Base-by-base conservation (phyloP, 1,284 basidiomycete genomes). In the Leccinum subrobustum region DNA sequence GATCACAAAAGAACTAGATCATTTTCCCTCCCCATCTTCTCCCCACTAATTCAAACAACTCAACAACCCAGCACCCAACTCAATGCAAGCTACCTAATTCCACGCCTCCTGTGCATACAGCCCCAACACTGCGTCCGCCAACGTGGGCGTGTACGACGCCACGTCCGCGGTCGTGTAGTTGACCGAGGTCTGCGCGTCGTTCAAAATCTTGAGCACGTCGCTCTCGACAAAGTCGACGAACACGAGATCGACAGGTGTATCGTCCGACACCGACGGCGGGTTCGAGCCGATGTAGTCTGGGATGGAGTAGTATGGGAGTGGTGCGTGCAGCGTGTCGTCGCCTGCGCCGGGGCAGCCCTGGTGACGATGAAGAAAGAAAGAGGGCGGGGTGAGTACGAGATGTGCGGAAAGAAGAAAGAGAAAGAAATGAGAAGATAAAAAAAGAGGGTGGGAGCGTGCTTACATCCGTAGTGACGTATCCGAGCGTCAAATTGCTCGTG, bases 391-490 rank as follows among this genome's bases (percentile, higher is more conserved):
- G 47, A 48, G 47, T 14, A 25, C 2, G 23, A 25, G 47, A 25
- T 8, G 20, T 1, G 3, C 6, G 4, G 9, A 48, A 25, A 51
- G 25, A 11, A 51, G n/a, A 11, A 47, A 47, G 5, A 51, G 4
- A n/a, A 29, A 18, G 11, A 47, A 20, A 20, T 1, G n/a, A 42
- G 16, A n/a, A 42, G 9, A 18, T 7, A 44, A 18, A 47, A 20
- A 20, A 20, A 20, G 16, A 23, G 20, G 11, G 18, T 47, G 20
- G 20, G 12, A 47, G 44, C 20, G 14, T 7, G 23, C 87, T 70
- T 64, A 89, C 87, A 68, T 91, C 89, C 0, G 73, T 68, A 1
- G 90, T 91, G n/a, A 90, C 87, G 69, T 92, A 91, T 66, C 89
- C 89, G 25, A 87, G 71, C 1, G 87, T 90, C 68, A 83, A 67